Conservation (phyloP, 176 grass and related monocot genomes). For the Juncus inflexus region DNA sequence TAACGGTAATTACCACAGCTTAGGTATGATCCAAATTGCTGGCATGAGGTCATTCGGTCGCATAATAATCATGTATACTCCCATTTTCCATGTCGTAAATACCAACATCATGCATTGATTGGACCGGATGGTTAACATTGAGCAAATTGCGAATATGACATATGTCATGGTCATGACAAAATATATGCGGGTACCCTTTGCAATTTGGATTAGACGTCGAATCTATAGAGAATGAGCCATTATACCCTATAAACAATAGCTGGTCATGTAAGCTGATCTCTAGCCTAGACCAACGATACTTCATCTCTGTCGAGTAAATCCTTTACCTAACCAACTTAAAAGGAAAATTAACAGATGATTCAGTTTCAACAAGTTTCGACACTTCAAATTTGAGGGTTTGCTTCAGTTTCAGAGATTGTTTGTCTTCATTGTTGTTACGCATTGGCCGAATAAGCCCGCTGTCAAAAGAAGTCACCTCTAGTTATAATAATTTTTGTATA, state of each 20-base stretch:
- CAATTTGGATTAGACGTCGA: conserved; percentile 1
- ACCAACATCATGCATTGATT: conserved; percentile 12
- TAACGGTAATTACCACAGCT: conserved; percentile 9
- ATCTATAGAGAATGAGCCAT: conserved; percentile 4
- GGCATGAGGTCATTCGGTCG: conserved; percentile 15
- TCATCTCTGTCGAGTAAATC: not conserved
- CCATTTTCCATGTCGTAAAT: conserved; percentile 9
- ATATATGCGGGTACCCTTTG: conserved; percentile 15
- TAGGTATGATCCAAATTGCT: conserved; percentile 21
- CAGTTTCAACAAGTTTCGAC: not conserved
- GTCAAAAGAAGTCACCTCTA: not conserved
- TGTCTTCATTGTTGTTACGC: not conserved
- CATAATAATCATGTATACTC: conserved; percentile 1
- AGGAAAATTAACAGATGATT: not conserved
- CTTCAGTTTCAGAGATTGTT: not conserved
- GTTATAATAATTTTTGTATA: conserved; percentile 8
- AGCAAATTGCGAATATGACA: conserved; percentile 16
- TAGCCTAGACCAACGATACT: conserved; percentile 10
- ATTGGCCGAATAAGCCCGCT: not conserved
- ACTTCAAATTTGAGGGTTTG: conserved; percentile 22
- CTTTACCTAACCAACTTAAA: not conserved
- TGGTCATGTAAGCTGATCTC: conserved; percentile 5
- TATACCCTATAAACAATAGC: conserved; percentile 9
- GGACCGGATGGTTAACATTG: not conserved
- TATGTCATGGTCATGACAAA: conserved; percentile 16